A percentile compares a stretch with the other conserved stretches of the same genome.
Conservation (phyloP, 192 early-diverging fungal species). For the Dissophora ornata region DNA sequence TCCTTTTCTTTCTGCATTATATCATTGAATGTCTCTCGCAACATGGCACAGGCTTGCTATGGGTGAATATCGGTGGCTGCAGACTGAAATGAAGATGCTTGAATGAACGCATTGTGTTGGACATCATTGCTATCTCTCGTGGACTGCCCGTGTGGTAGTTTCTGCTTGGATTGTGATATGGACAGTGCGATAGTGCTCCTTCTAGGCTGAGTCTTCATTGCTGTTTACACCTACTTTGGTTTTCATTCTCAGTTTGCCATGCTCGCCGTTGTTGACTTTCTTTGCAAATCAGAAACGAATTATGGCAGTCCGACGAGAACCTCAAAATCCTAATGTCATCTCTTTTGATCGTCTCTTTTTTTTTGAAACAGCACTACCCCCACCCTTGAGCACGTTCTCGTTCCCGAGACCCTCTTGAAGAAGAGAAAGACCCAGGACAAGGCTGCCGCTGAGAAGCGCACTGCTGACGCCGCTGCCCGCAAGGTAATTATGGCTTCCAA, state of each 20-base stretch:
- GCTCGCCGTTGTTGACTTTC: slow-evolving; percentile 7
- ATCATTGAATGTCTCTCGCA: slow-evolving; percentile 15
- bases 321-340: slow-evolving; percentile 30
- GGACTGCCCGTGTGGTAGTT: too few species aligned
- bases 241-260: too few species aligned
- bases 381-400: slow-evolving; percentile 77
- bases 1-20: slow-evolving; percentile 5
- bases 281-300: slow-evolving; percentile 14
- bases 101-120: too few species aligned
- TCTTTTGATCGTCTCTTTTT: slow-evolving; percentile 19
- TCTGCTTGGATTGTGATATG: too few species aligned
- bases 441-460: slow-evolving; percentile 70
- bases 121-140: too few species aligned
- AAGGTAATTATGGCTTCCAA: slow-evolving; percentile 52
- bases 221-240: too few species aligned
- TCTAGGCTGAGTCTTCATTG: too few species aligned
- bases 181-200: too few species aligned
- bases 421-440: slow-evolving; percentile 84
- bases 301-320: slow-evolving; percentile 44
- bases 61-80: too few species aligned
- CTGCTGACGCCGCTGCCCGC: slow-evolving; percentile 61
- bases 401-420: slow-evolving; percentile 91
- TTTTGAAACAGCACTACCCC: slow-evolving; percentile 60
- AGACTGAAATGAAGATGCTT: too few species aligned
- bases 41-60: too few species aligned